A percentile compares a stretch with the other conserved stretches of the same genome.
phyloP scores from a whole-genome alignment of 148 eudicot species.

The Mesembryanthemum crystallinum region DNA sequence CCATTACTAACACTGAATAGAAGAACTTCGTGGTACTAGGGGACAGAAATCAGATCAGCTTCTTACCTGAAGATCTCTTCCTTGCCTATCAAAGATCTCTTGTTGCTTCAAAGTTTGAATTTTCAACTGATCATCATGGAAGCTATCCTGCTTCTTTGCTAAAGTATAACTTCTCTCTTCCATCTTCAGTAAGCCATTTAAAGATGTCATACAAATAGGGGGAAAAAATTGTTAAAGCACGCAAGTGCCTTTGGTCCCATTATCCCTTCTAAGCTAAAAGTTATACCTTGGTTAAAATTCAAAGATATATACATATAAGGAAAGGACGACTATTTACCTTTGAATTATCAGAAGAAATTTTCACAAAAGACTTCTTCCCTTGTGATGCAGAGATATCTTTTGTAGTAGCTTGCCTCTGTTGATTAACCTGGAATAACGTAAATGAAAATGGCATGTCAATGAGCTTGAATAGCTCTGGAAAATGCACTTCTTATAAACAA shows the following conservation, averaged over 20 bases:
- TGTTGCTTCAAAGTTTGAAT: conserved; percentile 49
- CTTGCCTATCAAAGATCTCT: conserved; percentile 66
- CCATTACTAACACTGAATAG: conserved; percentile 1
- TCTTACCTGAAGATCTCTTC: conserved; percentile 67
- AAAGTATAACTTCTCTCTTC: conserved; percentile 34
- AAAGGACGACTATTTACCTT: conserved; percentile 38
- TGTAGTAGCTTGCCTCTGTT: conserved; percentile 44
- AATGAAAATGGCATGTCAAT: not conserved
- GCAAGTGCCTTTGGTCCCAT: not conserved
- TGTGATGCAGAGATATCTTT: conserved; percentile 39
- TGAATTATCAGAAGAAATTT: conserved; percentile 36
- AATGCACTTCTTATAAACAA: not conserved
- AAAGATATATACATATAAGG: not conserved
- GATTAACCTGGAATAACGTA: conserved; percentile 18
- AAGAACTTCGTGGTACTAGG: not conserved
- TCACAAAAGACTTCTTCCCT: conserved; percentile 42
- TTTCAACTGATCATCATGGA: conserved; percentile 49
- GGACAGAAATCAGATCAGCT: not conserved
- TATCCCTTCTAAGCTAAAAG: not conserved
- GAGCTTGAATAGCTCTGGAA: not conserved
- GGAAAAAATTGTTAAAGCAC: not conserved
- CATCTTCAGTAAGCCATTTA: conserved; percentile 34
- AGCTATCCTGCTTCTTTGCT: conserved; percentile 39
- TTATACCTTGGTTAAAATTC: not conserved
- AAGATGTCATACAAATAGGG: conserved; percentile 7